Conservation (phyloP, 768 basidiomycete species). For the Boletus rubropictus region DNA sequence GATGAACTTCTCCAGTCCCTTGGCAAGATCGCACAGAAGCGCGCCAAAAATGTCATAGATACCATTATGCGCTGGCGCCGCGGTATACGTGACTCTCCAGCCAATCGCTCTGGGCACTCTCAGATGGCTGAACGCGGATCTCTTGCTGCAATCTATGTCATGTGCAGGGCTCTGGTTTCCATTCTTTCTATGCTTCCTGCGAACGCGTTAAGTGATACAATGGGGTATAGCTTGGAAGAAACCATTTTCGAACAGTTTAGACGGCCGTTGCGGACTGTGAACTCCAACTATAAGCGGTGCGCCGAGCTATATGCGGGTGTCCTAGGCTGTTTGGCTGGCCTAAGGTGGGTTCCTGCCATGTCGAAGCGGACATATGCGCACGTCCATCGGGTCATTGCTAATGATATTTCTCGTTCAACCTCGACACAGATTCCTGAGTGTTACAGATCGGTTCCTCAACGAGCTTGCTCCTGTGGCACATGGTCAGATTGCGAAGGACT, state of each 20-base stretch:
- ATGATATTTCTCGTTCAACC: neutral
- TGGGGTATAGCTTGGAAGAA: slow-evolving; percentile 81
- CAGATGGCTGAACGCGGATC: slow-evolving; percentile 57
- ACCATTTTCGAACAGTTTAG: slow-evolving; percentile 83
- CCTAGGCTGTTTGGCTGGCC: slow-evolving; percentile 76
- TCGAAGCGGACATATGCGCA: neutral
- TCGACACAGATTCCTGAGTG: slow-evolving; percentile 67
- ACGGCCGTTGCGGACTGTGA: slow-evolving; percentile 56
- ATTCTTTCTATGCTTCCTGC: slow-evolving; percentile 68
- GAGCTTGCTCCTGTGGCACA: slow-evolving; percentile 71
- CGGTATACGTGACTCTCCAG: slow-evolving; percentile 60
- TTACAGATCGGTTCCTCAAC: slow-evolving; percentile 85
- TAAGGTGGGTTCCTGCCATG: slow-evolving; percentile 49
- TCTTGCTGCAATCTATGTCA: slow-evolving; percentile 83
- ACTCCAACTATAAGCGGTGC: slow-evolving; percentile 73
- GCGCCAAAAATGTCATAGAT: slow-evolving; percentile 79
- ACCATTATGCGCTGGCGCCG: slow-evolving; percentile 84
- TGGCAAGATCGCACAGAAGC: slow-evolving; percentile 79
- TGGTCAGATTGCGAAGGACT: slow-evolving; percentile 75
- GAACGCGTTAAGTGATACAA: slow-evolving; percentile 69
- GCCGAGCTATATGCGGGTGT: slow-evolving; percentile 78
- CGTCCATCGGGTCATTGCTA: neutral
- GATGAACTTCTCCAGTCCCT: slow-evolving; percentile 83
- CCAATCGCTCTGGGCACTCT: slow-evolving; percentile 26
- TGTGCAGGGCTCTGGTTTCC: slow-evolving; percentile 80